Evolutionary conservation across 306 rosid genomes (phyloP).

Genomic region (Vigna trinervia): DNA sequence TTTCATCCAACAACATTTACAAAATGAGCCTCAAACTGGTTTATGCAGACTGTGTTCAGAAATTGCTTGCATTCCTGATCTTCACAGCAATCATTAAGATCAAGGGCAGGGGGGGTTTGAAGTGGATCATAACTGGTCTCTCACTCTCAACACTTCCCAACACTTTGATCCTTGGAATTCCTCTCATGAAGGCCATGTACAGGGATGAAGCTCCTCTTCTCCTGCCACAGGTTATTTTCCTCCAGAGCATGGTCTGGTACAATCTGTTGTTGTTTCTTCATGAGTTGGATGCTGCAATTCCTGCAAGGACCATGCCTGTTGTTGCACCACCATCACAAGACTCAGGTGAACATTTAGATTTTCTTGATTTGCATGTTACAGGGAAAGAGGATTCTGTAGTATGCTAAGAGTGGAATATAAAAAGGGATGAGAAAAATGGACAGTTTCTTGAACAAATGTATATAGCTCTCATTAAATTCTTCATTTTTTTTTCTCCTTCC

Average conservation of each 20-base stretch:
- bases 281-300: conserved; percentile 69
- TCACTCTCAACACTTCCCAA: conserved; percentile 93
- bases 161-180: conserved; percentile 90
- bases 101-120: conserved; percentile 65
- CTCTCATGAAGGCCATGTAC: conserved; percentile 92
- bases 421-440: background rate
- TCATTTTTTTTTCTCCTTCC: conserved; percentile 20
- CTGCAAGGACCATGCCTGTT: conserved; percentile 62
- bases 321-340: conserved; percentile 58
- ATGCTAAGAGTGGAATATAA: background rate
- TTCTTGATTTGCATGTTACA: conserved; percentile 22
- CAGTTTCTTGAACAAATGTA: conserved; percentile 14
- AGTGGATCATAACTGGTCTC: conserved; percentile 75
- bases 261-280: conserved; percentile 77
- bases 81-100: conserved; percentile 59
- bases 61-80: conserved; percentile 61
- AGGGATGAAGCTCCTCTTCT: conserved; percentile 63
- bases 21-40: conserved; percentile 79
- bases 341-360: conserved; percentile 59
- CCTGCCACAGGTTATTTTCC: conserved; percentile 78
- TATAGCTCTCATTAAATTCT: background rate
- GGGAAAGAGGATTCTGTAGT: background rate
- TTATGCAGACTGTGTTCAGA: conserved; percentile 72
- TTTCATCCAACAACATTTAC: conserved; percentile 79
- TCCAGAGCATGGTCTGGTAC: conserved; percentile 93